Percentiles rank a stretch among this genome's conserved stretches.
These are phyloP conservation scores for Camillea tinctor DNA, from an alignment of 2,329 filamentous ascomycete species.

Conservation along the genomic window DNA sequence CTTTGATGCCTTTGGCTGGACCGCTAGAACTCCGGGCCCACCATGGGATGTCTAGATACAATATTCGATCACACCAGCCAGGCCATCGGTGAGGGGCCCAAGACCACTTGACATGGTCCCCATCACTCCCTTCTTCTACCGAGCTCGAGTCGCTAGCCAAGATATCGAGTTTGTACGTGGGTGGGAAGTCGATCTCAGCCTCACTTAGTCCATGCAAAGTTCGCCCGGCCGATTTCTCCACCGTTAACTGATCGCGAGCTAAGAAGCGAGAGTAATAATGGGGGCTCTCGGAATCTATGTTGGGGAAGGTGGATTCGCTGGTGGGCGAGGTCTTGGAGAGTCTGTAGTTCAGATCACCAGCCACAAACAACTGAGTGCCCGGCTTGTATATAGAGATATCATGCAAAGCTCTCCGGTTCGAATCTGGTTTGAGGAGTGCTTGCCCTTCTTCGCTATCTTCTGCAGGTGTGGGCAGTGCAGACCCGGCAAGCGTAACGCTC, in stretches of 20 bases:
- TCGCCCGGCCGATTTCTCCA: constrained; percentile 65
- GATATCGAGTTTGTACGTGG: constrained; percentile 86
- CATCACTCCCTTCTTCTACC: constrained; percentile 27
- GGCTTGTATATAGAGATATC: constrained; percentile 71
- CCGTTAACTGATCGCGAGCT: constrained; percentile 72
- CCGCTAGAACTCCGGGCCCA: constrained; percentile 41
- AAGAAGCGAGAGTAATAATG: constrained; percentile 68
- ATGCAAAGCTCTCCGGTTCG: constrained; percentile 44
- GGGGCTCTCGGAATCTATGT: constrained; percentile 51
- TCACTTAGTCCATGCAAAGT: constrained; percentile 80
- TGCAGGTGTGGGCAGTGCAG: constrained; percentile 12
- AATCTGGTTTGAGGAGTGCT: constrained; percentile 22
- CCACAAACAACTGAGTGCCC: constrained; percentile 76
- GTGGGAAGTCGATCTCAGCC: constrained; percentile 73
- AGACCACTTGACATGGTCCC: constrained; percentile 53
- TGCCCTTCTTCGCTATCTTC: constrained; percentile 20
- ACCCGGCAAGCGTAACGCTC: constrained; percentile 27
- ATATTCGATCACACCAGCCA: constrained; percentile 88
- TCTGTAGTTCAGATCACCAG: constrained; percentile 93
- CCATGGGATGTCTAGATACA: constrained; percentile 66
- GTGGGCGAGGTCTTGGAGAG: constrained; percentile 67
- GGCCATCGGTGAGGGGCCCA: constrained; percentile 86
- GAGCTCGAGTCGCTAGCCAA: constrained; percentile 32
- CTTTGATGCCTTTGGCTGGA: constrained; percentile 37
- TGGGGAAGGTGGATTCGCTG: constrained; percentile 62